Evolutionary conservation across 805 yeast species (phyloP), one percentile per base, ranked within the genome.

Genomic region (Millerago galiae): DNA sequence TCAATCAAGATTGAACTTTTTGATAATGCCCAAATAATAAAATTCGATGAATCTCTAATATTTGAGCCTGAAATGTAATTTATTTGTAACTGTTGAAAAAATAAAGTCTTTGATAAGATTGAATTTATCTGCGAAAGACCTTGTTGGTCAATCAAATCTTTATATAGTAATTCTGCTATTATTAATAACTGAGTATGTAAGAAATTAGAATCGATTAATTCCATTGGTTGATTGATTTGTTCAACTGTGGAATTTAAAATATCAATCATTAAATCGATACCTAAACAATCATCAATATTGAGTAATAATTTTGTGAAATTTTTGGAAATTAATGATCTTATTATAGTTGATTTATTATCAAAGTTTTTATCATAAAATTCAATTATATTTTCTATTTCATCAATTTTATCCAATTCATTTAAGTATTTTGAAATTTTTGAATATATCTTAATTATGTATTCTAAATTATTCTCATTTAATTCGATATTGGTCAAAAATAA

Each of bases 1-100:
- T 47, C 35, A 4, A 67, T 46, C 2, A 34, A 41, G 34, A 43
- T 63, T 52, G 55, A 63, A 12, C 63, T 62, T 49, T 83, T 70
- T 29, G 76, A 70, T 14, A 83, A 41, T 0, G 95, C 75, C 98
- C 98, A 90, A n/a, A 78, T 62, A 0, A 85, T 76, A 54, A 83
- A 90, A 59, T 95, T 84, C 0, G 91, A 78, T 0, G 96, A 79
- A 59, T 90, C 98, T 44, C 95, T 70, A 2, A 91, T 72, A 50
- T 81, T 87, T 2, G 74, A 62, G 0, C 95, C 95, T 7, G 74
- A 58, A 0, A 78, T 64, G 17, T 67, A 64, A 0, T 79, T 73
- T 7, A 77, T 53, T 36, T 72, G 61, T 25, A 67, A 64, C 47
- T 81, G 86, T 43, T 81, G 82, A 40, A 84, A 72, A 45, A 72